Conservation (phyloP, 306 rosid species). For the Sechiopsis laciniata region DNA sequence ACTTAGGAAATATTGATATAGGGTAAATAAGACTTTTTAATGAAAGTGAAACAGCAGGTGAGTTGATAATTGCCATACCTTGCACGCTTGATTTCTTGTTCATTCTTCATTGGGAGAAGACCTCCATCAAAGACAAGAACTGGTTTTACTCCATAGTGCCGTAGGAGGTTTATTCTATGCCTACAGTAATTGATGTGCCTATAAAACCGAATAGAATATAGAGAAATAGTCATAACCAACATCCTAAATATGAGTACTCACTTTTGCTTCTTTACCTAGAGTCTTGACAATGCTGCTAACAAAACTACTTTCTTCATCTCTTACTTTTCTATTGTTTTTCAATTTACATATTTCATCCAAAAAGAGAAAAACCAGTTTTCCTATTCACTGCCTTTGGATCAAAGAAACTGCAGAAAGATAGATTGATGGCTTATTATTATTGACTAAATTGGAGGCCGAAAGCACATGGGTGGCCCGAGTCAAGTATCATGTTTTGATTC, state of each 20-base stretch:
- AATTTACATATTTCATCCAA: too few species aligned
- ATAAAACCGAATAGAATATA: slow-evolving; percentile 25
- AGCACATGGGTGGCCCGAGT: neutral
- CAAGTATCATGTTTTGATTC: neutral
- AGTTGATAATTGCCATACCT: slow-evolving; percentile 36
- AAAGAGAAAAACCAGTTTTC: neutral
- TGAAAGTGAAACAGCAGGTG: neutral
- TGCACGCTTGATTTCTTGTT: slow-evolving; percentile 88
- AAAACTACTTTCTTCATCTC: neutral
- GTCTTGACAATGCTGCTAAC: slow-evolving; percentile 1
- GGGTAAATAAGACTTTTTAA: neutral
- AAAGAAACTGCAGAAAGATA: neutral
- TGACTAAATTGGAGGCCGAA: neutral
- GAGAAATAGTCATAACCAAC: slow-evolving; percentile 6
- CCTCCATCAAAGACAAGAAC: slow-evolving; percentile 94
- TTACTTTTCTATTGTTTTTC: neutral
- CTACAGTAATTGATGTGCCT: slow-evolving; percentile 95
- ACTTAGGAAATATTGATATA: neutral
- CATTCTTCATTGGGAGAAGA: slow-evolving; percentile 81
- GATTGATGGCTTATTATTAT: neutral
- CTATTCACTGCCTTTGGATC: neutral
- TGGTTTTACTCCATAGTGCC: slow-evolving; percentile 71
- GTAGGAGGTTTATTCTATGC: slow-evolving; percentile 78
- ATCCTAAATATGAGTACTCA: neutral
- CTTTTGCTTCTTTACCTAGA: neutral